Conservation (phyloP, 78 protist species). For the Dictyostelium firmibasis region DNA sequence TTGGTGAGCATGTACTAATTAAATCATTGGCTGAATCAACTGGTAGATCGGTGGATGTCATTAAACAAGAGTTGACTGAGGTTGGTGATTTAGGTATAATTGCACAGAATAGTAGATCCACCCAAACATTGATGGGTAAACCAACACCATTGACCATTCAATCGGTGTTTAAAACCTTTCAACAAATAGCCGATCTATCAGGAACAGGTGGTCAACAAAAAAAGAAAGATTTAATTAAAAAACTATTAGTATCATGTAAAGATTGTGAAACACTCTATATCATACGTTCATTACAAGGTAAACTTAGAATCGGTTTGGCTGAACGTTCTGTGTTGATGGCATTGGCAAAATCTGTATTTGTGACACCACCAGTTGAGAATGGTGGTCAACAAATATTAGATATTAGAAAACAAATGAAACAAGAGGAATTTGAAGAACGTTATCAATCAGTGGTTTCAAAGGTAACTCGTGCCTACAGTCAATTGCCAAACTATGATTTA, state of each 20-base stretch:
- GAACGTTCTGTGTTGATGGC: constrained; percentile 94
- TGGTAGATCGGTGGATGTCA: constrained; percentile 55
- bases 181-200: constrained; percentile 69
- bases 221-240: constrained; percentile 82
- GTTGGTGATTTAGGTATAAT: constrained; percentile 95
- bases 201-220: constrained; percentile 66
- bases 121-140: constrained; percentile 34
- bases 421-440: constrained; percentile 55
- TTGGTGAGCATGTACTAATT: constrained; percentile 92
- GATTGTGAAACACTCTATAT: constrained; percentile 86
- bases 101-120: constrained; percentile 73
- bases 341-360: constrained; percentile 90
- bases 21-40: constrained; percentile 90
- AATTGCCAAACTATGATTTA: constrained; percentile 88
- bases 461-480: constrained; percentile 69
- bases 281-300: constrained; percentile 86
- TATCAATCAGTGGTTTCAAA: neutral
- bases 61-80: constrained; percentile 73
- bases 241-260: constrained; percentile 81
- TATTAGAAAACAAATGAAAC: constrained; percentile 11
- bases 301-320: constrained; percentile 97
- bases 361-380: constrained; percentile 50
- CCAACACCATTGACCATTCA: constrained; percentile 82
- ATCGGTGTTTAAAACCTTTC: constrained; percentile 45
- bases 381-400: neutral